Evolutionary conservation across 2,329 filamentous ascomycete species (phyloP), one percentile per base, ranked within the genome.

Genomic region (Phyllosticta ampelicida): DNA sequence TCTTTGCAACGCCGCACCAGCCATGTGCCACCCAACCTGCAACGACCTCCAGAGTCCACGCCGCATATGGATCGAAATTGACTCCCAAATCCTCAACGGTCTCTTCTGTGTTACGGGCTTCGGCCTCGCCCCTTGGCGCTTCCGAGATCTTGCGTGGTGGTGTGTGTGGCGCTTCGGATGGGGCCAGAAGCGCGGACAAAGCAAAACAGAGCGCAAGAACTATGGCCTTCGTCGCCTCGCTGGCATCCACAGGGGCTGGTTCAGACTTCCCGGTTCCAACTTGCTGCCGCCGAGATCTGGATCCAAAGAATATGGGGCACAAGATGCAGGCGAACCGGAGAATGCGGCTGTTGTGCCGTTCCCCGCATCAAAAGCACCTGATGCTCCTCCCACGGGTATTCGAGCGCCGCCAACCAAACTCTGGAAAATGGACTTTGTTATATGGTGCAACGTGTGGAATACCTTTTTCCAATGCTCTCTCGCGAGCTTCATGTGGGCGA

Each of bases 91-190:
- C 60, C 74, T 92, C 20, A 95, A 90, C 66, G 86, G 80, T 0
- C 80, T 95, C 1, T 95, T 95, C 78, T 94, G 89, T 71, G 85
- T 95, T 6, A 92, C 89, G 1, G 89, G 86, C 1, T 92, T 95
- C 63, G 90, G 90, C 0, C 78, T 94, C 11, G 85, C 87, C 1
- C 90, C 90, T 0, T 95, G 89, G 90, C 81, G 90, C 29, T 87
- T 91, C 64, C 79, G 90, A 29, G 90, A 95, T 68, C 73, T 90
- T 9, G 94, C 86, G 69, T 90, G 83, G 68, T 76, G 90, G 30
- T 71, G 87, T 53, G 78, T 80, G 65, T 94, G 70, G 71, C 67
- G 70, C 50, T 80, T 73, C 79, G 88, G 21, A 54, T 86, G 0
- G 65, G 62, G 16, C 53, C 53, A 49, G n/a, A 20, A 20, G 21